phyloP scores from a whole-genome alignment of 1,284 basidiomycete species.

The Abortiporus biennis region DNA sequence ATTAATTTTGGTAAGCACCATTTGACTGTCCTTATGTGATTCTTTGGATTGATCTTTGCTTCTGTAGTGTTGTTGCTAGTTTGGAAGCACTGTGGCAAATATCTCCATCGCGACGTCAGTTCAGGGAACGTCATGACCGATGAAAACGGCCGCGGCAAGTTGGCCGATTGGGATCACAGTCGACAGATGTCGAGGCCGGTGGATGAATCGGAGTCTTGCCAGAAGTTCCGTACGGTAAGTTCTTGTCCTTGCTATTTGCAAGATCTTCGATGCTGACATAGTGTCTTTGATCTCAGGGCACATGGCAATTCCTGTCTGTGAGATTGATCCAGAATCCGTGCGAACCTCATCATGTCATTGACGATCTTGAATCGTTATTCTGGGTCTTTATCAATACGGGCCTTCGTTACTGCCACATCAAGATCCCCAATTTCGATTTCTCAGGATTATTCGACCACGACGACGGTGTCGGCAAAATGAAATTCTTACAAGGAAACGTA shows the following conservation, averaged over 20 bases:
- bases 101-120: not conserved
- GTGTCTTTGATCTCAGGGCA: not conserved
- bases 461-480: not conserved
- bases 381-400: not conserved
- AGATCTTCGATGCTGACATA: not conserved
- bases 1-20: not conserved
- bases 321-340: not conserved
- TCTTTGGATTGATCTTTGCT: not conserved
- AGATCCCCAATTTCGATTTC: not conserved
- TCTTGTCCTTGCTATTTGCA: not conserved
- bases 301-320: not conserved
- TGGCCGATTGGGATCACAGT: not conserved
- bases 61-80: not conserved
- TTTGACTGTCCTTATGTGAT: not conserved
- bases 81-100: not conserved
- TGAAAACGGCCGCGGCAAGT: not conserved
- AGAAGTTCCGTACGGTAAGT: not conserved
- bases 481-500: too few species aligned
- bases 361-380: not conserved
- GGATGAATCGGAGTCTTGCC: too few species aligned
- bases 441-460: not conserved
- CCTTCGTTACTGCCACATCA: not conserved
- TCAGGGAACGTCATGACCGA: not conserved
- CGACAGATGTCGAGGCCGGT: too few species aligned
- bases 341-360: not conserved